These are phyloP conservation scores for Silene uniflora DNA, from an alignment of 148 eudicot species.

Conservation along the genomic window DNA sequence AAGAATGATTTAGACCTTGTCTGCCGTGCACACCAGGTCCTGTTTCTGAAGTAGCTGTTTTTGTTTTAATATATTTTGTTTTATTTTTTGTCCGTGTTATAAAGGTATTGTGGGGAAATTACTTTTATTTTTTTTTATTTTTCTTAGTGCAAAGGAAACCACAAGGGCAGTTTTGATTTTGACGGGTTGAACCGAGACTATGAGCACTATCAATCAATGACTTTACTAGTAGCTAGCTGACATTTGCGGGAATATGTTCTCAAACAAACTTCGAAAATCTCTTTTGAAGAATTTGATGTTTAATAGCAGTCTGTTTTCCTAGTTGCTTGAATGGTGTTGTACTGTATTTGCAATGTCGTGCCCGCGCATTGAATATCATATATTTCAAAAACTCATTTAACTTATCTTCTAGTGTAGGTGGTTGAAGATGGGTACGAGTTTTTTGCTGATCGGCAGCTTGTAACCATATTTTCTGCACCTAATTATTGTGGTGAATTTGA, in stretches of 20 bases:
- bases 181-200: neutral
- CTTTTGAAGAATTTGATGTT: neutral
- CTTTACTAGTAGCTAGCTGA: neutral
- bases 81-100: neutral
- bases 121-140: neutral
- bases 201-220: neutral
- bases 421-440: conserved; percentile 66
- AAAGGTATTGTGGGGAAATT: neutral
- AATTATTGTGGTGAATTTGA: conserved; percentile 52
- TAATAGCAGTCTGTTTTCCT: neutral
- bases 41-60: neutral
- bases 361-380: neutral
- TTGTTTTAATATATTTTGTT: neutral
- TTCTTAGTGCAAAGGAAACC: neutral
- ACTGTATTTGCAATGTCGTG: neutral
- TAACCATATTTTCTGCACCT: conserved; percentile 42
- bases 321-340: neutral
- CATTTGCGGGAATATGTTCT: neutral
- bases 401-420: conserved; percentile 29
- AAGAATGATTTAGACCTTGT: conserved; percentile 57
- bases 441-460: conserved; percentile 51
- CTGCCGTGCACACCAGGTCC: conserved; percentile 69
- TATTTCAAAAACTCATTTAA: neutral
- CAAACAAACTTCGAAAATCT: neutral
- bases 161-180: neutral